Percentiles rank a stretch among this genome's conserved stretches.
phyloP scores from a whole-genome alignment of 345 rosid genomes.

The Dimocarpus longan region DNA sequence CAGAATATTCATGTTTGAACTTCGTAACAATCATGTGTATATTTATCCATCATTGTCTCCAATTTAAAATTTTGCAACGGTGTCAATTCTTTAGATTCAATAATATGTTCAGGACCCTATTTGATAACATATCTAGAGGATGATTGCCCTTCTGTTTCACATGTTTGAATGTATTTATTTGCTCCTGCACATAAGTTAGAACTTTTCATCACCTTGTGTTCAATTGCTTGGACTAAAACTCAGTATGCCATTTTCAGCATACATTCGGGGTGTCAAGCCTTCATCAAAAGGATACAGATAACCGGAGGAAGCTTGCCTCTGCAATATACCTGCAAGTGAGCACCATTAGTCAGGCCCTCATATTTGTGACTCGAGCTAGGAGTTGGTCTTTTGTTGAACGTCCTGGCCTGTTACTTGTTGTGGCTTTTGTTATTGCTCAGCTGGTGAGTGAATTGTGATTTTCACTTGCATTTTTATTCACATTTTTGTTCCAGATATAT shows the following conservation, averaged over 20 bases:
- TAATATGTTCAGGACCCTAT: too few relatives aligned
- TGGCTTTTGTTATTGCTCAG: conserved; percentile 52
- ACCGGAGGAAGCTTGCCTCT: conserved; percentile 55
- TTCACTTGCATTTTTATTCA: background rate
- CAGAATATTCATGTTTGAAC: too few relatives aligned
- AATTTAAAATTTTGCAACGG: too few relatives aligned
- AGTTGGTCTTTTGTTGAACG: conserved; percentile 65
- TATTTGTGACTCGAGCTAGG: conserved; percentile 59
- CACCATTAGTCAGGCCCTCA: conserved; percentile 70
- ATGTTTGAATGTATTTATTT: too few relatives aligned
- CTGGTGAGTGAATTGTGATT: conserved; percentile 40
- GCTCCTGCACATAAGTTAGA: background rate
- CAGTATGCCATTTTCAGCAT: conserved; percentile 30
- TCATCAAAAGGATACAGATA: conserved; percentile 29
- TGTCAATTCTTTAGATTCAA: too few relatives aligned
- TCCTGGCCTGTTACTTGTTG: conserved; percentile 50
- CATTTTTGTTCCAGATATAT: background rate
- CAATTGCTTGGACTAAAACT: background rate
- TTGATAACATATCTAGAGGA: too few relatives aligned
- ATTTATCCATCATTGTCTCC: too few relatives aligned
- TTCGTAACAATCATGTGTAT: too few relatives aligned
- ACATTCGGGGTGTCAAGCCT: conserved; percentile 61
- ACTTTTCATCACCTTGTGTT: background rate
- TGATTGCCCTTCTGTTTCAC: too few relatives aligned
- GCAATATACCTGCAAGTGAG: conserved; percentile 67